These are phyloP conservation scores for Chalaropsis thielavioides DNA, from an alignment of 2,329 filamentous ascomycete genomes.

Conservation along the genomic window DNA sequence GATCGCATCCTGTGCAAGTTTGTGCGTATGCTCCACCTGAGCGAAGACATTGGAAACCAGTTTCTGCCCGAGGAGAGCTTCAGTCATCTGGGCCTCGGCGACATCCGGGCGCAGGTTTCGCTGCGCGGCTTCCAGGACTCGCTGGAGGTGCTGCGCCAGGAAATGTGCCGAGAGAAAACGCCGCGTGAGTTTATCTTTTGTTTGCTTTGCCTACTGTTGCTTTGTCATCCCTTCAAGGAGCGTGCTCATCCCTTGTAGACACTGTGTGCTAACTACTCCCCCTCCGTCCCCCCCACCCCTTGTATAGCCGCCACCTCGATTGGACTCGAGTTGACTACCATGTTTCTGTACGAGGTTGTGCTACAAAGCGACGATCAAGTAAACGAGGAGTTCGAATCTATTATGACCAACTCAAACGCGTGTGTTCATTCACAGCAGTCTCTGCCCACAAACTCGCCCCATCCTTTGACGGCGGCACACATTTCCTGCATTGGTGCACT, in stretches of 20 bases:
- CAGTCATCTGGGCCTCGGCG: slow-evolving; percentile 39
- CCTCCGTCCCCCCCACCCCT: neutral
- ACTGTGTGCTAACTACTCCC: neutral
- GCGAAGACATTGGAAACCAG: slow-evolving; percentile 53
- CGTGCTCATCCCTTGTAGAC: neutral
- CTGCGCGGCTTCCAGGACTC: slow-evolving; percentile 51
- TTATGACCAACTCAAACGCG: neutral
- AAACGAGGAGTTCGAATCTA: slow-evolving; percentile 28
- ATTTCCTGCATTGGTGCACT: slow-evolving; percentile 33
- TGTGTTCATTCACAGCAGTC: neutral
- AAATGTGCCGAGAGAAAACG: slow-evolving; percentile 38
- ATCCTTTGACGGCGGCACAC: slow-evolving; percentile 22
- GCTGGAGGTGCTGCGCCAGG: slow-evolving; percentile 43
- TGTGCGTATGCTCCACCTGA: slow-evolving; percentile 45
- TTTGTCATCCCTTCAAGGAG: too few species aligned
- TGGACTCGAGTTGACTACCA: slow-evolving; percentile 48
- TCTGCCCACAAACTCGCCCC: neutral
- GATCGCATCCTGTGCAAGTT: slow-evolving; percentile 45
- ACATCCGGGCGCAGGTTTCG: slow-evolving; percentile 49
- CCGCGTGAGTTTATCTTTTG: slow-evolving; percentile 35
- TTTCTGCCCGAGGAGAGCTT: slow-evolving; percentile 53
- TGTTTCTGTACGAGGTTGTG: slow-evolving; percentile 65
- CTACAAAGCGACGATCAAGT: slow-evolving; percentile 46
- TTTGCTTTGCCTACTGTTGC: neutral
- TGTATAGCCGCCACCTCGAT: slow-evolving; percentile 44